Evolutionary conservation across 2,329 filamentous ascomycete species (phyloP), one percentile per base, ranked within the genome.

Genomic region (Monosporascus sp.): DNA sequence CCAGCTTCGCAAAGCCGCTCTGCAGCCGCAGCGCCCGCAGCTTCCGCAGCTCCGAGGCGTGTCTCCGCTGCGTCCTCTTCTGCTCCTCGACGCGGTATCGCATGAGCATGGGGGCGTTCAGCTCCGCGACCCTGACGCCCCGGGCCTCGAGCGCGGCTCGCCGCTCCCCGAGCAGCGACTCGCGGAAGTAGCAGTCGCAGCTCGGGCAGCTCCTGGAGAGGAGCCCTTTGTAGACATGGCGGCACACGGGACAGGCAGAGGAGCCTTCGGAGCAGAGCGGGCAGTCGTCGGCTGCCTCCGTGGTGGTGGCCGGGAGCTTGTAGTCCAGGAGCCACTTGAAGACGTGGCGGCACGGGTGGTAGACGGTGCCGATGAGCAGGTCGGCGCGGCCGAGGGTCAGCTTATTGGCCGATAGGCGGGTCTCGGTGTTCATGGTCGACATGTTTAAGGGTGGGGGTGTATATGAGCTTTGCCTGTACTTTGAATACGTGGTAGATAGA

Each of bases 301-400:
- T 6, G 38, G 48, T 37, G 52, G 50, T 25, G 20, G 8, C 6
- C 17, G 48, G 25, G 8, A 57, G 41, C 35, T 50, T 39, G 37
- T 56, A 53, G 38, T 57, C 53, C 6, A 54, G 47, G 8, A 57
- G 55, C 53, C 51, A 57, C 43, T 44, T 49, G 41, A 53, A 57
- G 22, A 38, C 57, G 38, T 57, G 57, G 27, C 44, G 44, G 37
- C 55, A 59, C 11, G 47, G 51, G 24, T 59, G 57, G 31, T 46
- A 35, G 17, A 47, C 49, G 8, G 50, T 56, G 1, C 55, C 55
- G 14, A 47, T 9, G 17, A 59, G 49, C 14, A 59, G 43, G 37
- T 55, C 52, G 14, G 53, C 50, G 43, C 37, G 49, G 2, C 55
- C 53, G 25, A 27, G 49, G 27, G 57, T 54, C 17, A 48, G 38